A percentile compares a stretch with the other conserved stretches of the same genome.
phyloP scores from a whole-genome alignment of 2,329 filamentous ascomycete genomes.

The Talaromyces sp. region DNA sequence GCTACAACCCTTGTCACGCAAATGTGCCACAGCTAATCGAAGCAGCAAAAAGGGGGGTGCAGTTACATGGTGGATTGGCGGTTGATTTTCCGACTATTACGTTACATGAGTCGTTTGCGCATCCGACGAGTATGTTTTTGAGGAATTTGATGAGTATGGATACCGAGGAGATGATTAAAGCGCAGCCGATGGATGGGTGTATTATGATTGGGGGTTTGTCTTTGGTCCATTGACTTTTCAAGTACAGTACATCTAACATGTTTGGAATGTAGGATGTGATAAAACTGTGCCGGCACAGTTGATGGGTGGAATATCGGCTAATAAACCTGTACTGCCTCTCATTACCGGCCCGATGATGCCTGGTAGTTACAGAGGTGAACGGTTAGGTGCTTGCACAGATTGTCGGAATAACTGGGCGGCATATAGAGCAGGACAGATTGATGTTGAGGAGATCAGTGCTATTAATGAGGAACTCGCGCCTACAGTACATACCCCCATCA shows the following conservation, averaged over 20 bases:
- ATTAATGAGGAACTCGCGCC: constrained; percentile 70
- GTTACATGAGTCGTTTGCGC: constrained; percentile 63
- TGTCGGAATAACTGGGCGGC: constrained; percentile 69
- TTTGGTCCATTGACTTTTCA: neutral
- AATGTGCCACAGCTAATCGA: constrained; percentile 68
- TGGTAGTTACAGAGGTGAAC: constrained; percentile 57
- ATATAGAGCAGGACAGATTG: constrained; percentile 60
- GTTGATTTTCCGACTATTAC: constrained; percentile 72
- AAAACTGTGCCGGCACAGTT: constrained; percentile 69
- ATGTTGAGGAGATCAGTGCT: constrained; percentile 65
- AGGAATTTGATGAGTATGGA: constrained; percentile 75
- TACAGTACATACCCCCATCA: constrained; percentile 45
- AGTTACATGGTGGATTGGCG: constrained; percentile 61
- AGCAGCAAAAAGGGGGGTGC: constrained; percentile 63
- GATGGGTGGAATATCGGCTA: constrained; percentile 70
- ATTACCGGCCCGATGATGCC: constrained; percentile 73
- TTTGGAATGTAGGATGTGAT: constrained; percentile 56
- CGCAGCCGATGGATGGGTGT: constrained; percentile 65
- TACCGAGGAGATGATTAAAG: constrained; percentile 70
- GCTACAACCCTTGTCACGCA: constrained; percentile 70
- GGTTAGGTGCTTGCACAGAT: constrained; percentile 69
- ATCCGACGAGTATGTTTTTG: constrained; percentile 69
- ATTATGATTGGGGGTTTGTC: constrained; percentile 60
- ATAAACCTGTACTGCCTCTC: constrained; percentile 64
- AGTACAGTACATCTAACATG: neutral